Evolutionary conservation across 441 rosid genomes (phyloP), one percentile per base, ranked within the genome.

Genomic region (Geranium incanum): DNA sequence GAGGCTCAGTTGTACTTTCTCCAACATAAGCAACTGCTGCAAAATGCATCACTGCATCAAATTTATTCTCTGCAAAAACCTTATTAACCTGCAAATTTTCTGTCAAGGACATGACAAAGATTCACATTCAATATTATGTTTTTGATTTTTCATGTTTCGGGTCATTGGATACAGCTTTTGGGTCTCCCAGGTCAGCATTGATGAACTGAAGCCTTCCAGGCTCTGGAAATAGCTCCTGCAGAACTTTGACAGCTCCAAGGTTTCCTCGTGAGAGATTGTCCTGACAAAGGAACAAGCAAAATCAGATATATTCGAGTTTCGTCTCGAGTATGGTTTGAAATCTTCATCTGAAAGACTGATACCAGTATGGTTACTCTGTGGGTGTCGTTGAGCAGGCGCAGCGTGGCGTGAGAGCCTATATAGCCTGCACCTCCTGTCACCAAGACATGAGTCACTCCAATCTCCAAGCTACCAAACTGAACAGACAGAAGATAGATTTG

Each of bases 31-130:
- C 89, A 70, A 86, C 88, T 0, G 89, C 88, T 1, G 89, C 89
- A 84, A 86, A 86, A 82, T 86, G 89, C 78, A 86, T 86, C 63
- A 86, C 88, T 12, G 88, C 89, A 80, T 84, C 89, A 77, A 86
- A 84, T 12, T 81, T 85, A 45, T 84, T 86, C 68, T 84, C 85
- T 39, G 81, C 67, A 78, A 84, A 84, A 64, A 86, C 74, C 68
- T 76, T 86, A 23, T 81, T 76, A 5, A 86, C 87, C 89, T 86
- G 84, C 75, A 78, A 73, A 18, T 8, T 9, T 69, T 1, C 15
- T 72, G 33, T 28, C 70, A 71, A 78, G 70, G 67, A 70, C 28
- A 65, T 19, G 39, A 63, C 70, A 63, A 15, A 28, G 33, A 28
- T 28, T 28, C 33, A 28, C 33, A 28, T 28, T 28, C 33, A 28